Base-by-base conservation (phyloP, 140 eudicot genomes). In the Bidens hawaiensis region DNA sequence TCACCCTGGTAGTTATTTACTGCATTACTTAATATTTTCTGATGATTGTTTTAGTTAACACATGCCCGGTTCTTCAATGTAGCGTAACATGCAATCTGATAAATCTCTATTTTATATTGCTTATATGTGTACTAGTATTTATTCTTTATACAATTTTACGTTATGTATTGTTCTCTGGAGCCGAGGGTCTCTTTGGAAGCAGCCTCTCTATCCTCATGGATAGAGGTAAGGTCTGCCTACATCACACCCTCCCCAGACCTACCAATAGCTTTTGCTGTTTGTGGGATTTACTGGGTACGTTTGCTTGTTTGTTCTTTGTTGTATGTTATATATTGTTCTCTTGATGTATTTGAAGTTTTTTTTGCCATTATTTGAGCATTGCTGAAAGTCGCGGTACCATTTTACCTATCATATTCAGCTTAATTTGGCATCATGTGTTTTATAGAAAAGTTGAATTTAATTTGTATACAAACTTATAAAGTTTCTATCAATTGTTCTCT, bases 401-500 rank as follows among this genome's bases (percentile, higher is more conserved):
- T 31, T 31, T 14, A 55, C n/a, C 17, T 55, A 30, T 66, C 27
- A 38, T 36, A 38, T 22, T 34, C 27, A 66, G 42, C 55, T 54
- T 67, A 10, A 52, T 25, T 23, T 40, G 50, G 54, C 53, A 45
- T 27, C 64, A 67, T 41, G 9, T 57, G 19, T 57, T 18, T 55
- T 58, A 15, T 23, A 30, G 40, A 22, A 33, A 23, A 49, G 14
- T 8, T 67, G 13, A 12, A 26, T 46, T 34, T 45, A 6, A 24
- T 34, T 34, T 10, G 47, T 21, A 66, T 51, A 21, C 23, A 15
- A 53, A 60, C 4, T 22, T 61, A 21, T 28, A 15, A 53, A 60
- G 8, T 22, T 61, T 40, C 67, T 46, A 26, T 7, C 26, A 46
- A 58, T 38, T 66, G 23, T 6, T 62, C 13, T 6, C 72, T 75